Evolutionary conservation across 768 basidiomycete species (phyloP), one percentile per base, ranked within the genome.

Genomic region (Mycena latifolia): DNA sequence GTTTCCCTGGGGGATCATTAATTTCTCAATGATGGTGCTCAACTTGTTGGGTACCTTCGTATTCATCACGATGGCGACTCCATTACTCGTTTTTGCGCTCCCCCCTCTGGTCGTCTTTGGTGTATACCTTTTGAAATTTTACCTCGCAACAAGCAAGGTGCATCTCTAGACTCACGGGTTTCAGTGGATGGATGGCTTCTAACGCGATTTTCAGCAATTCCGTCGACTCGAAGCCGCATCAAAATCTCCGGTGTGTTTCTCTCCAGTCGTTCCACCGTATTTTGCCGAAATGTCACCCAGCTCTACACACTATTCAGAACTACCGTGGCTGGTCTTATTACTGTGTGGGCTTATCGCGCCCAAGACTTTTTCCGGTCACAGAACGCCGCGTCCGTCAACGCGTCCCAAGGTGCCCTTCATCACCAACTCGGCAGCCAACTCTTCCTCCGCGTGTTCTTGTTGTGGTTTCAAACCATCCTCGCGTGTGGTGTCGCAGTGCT

Each of bases 71-170:
- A 31, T 67, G 0, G 66, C 66, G 14, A 53, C 60, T 2, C 66
- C 66, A 5, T 52, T 54, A 60, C 43, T 67, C 20, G 66, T 28
- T 0, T 33, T 67, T n/a, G 55, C 55, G 5, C 48, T 67, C 27
- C 66, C 66, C 1, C 12, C 56, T n/a, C 35, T 67, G 27, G 17
- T 10, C 7, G 41, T 62, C 35, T 17, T 52, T 20, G 66, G 60
- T 0, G 18, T 22, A 2, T 67, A 62, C 31, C 41, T 35, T 33
- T 24, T 67, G 50, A 33, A 24, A 41, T 67, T 57, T 14, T 67
- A 67, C 58, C 61, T 67, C 33, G 28, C 29, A 25, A 67, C 66
- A 14, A 67, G 66, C 61, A 67, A 67, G 66, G 66, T 67, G 39
- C 25, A 12, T 18, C 11, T 29, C 29, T 14, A 25, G 12, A 10